A percentile compares a stretch with the other conserved stretches of the same genome.
Evolutionary conservation across 257 asterid genomes (phyloP).

Genomic region (Solanum boliviense): DNA sequence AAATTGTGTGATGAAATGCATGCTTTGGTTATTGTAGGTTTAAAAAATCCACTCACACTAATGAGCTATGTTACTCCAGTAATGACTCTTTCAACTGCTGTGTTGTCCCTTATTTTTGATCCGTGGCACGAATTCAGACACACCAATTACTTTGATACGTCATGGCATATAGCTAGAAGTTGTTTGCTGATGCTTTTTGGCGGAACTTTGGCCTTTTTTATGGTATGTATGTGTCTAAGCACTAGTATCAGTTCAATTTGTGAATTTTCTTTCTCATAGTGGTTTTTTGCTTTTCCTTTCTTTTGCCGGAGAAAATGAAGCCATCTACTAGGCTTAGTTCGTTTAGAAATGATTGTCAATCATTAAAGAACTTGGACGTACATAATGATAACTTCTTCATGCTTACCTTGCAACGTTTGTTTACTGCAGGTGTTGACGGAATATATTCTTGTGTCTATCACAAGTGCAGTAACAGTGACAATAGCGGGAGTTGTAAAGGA

Average conservation of each 20-base stretch:
- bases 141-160: constrained; percentile 65
- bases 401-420: not conserved
- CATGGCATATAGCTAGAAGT: constrained; percentile 70
- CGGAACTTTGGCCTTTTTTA: constrained; percentile 93
- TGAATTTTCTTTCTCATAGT: not conserved
- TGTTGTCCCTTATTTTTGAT: constrained; percentile 67
- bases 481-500: constrained; percentile 99
- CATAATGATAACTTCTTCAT: not conserved
- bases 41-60: constrained; percentile 83
- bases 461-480: constrained; percentile 97
- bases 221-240: constrained; percentile 35
- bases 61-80: constrained; percentile 97
- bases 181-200: constrained; percentile 92
- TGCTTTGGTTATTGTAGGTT: constrained; percentile 40
- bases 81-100: constrained; percentile 85
- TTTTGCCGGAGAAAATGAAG: not conserved
- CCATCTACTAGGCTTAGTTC: not conserved
- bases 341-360: not conserved
- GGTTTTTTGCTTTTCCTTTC: too few species aligned
- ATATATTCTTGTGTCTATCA: constrained; percentile 77
- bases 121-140: constrained; percentile 77
- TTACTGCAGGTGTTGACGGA: constrained; percentile 84
- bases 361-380: not conserved
- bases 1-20: not conserved
- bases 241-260: not conserved